Conservation (phyloP, 192 early-diverging fungal genomes). For the Spinellus fusiger region DNA sequence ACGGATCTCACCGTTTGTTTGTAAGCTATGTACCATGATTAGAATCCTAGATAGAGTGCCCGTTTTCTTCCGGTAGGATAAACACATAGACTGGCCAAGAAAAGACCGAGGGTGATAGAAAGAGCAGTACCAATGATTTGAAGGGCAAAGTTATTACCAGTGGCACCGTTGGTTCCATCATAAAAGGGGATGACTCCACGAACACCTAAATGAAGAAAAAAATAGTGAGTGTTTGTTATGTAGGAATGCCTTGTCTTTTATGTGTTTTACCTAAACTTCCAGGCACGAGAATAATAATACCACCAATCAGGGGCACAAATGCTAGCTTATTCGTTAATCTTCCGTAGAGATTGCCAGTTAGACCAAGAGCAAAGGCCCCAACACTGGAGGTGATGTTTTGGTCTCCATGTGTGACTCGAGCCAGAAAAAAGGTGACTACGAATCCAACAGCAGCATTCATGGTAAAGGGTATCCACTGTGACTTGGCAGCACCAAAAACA, state of each 20-base stretch:
- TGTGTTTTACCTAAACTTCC: slow-evolving; percentile 57
- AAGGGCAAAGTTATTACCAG: slow-evolving; percentile 33
- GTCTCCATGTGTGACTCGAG: slow-evolving; percentile 36
- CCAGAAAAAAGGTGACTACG: slow-evolving; percentile 59
- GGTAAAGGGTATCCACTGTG: slow-evolving; percentile 70
- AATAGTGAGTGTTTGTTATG: not conserved
- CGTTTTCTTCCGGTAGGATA: slow-evolving; percentile 45
- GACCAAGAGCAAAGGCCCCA: slow-evolving; percentile 72
- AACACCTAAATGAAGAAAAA: slow-evolving; percentile 20
- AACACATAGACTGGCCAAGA: slow-evolving; percentile 58
- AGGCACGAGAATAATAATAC: slow-evolving; percentile 77
- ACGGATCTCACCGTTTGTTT: too few species aligned
- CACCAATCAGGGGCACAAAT: slow-evolving; percentile 75
- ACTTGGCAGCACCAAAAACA: slow-evolving; percentile 45
- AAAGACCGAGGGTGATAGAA: slow-evolving; percentile 65
- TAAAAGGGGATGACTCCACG: slow-evolving; percentile 25
- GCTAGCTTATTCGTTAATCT: slow-evolving; percentile 66
- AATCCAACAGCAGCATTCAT: slow-evolving; percentile 59
- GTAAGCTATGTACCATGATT: not conserved
- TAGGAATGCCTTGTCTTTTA: not conserved
- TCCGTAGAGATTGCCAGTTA: slow-evolving; percentile 72
- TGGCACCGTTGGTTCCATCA: slow-evolving; percentile 7
- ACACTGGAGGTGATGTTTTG: slow-evolving; percentile 55
- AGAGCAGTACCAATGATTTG: slow-evolving; percentile 54
- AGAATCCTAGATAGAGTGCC: slow-evolving; percentile 43